These are phyloP conservation scores for Talaromyces sp. DNA, from an alignment of 2,329 filamentous ascomycete genomes.

Conservation along the genomic window DNA sequence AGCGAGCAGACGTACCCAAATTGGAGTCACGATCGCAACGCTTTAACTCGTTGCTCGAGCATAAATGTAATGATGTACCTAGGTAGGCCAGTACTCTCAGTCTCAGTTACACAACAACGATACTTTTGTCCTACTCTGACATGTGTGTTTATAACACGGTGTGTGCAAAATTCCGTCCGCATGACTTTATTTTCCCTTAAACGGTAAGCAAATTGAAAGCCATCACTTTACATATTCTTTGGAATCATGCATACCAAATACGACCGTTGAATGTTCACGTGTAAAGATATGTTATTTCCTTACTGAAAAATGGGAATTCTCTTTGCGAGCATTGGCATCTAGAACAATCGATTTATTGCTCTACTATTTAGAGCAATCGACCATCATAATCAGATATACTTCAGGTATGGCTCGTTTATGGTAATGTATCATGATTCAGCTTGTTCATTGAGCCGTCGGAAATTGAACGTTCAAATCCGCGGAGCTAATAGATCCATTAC, in stretches of 20 bases:
- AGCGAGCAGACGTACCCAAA: not conserved
- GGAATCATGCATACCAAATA: not conserved
- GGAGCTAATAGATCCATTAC: not conserved
- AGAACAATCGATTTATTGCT: not conserved
- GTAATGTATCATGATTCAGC: not conserved
- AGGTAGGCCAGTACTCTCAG: conserved; percentile 6
- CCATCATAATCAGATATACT: no score
- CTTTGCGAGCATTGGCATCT: not conserved
- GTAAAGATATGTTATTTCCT: not conserved
- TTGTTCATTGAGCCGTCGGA: not conserved
- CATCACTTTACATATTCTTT: not conserved
- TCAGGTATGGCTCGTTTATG: not conserved
- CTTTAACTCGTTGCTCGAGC: not conserved
- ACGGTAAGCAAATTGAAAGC: not conserved
- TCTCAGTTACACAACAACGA: conserved; percentile 2
- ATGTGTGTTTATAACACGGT: conserved; percentile 4
- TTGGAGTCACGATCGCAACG: not conserved
- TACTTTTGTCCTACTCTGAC: not conserved
- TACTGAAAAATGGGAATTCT: not conserved
- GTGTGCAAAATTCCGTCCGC: conserved; percentile 3
- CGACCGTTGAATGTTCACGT: not conserved
- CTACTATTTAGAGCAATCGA: not conserved
- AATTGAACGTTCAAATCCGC: not conserved
- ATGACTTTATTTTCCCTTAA: not conserved
- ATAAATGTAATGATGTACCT: not conserved